Evolutionary conservation across 805 yeast genomes (phyloP).

Genomic region (Zygotorulaspora florentina): DNA sequence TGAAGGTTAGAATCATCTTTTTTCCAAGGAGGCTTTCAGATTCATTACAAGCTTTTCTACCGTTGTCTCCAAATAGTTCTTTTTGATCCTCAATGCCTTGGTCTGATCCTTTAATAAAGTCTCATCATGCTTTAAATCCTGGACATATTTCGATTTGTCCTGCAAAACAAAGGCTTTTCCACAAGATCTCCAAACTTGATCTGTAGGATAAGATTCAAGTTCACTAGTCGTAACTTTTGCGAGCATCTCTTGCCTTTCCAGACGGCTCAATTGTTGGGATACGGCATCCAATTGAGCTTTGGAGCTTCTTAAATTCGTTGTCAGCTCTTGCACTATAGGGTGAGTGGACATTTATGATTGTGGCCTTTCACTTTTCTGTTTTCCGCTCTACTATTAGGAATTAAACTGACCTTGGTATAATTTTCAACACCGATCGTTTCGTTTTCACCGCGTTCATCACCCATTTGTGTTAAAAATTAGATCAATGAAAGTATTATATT

Average conservation of each 20-base stretch:
- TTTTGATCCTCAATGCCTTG: constrained; percentile 60
- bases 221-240: constrained; percentile 56
- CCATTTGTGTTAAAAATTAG: too few relatives aligned
- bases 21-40: constrained; percentile 45
- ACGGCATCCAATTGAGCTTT: constrained; percentile 31
- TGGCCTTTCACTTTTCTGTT: neutral
- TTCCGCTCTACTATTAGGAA: neutral
- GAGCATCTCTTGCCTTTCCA: constrained; percentile 39
- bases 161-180: constrained; percentile 66
- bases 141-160: constrained; percentile 42
- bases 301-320: constrained; percentile 26
- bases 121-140: constrained; percentile 49
- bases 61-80: constrained; percentile 69
- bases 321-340: constrained; percentile 22
- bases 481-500: too few relatives aligned
- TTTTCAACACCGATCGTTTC: too few relatives aligned
- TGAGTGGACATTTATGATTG: constrained; percentile 6
- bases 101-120: constrained; percentile 53
- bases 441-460: too few relatives aligned
- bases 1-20: constrained; percentile 7
- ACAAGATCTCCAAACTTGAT: constrained; percentile 74
- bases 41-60: constrained; percentile 66
- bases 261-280: constrained; percentile 26
- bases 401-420: too few relatives aligned
- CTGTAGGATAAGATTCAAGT: constrained; percentile 45